Evolutionary conservation across 2,329 filamentous ascomycete genomes (phyloP), one percentile per base, ranked within the genome.

Genomic region (Hymenoscyphus linearis): DNA sequence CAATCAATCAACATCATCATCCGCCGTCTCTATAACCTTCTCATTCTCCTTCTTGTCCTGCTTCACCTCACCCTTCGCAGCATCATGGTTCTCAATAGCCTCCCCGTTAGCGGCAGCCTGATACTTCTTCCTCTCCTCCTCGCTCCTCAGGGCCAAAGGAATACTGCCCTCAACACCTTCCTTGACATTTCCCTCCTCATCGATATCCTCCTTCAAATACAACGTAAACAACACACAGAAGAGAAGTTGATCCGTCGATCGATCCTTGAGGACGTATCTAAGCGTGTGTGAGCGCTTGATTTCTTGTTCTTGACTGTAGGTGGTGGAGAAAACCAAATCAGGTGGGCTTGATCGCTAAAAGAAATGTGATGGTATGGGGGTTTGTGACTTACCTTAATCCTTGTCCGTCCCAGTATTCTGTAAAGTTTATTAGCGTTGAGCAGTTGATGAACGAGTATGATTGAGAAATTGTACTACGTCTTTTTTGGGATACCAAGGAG

Each of bases 241-340:
- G 68, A 96, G 90, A 16, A 90, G 82, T 36, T 90, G 83, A 55
- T 84, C 84, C 0, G 90, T 93, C 25, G 80, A 75, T 63, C 85
- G 85, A 75, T 97, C 90, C 72, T 93, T 93, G 71, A 98, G 82
- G 62, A 96, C 91, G 76, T 98, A 97, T 82, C 93, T 93, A 77
- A 96, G 84, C 68, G 86, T 82, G 77, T 96, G 90, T 79, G 90
- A 88, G 80, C 89, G 90, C 67, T 72, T 73, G 44, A 50, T 50
- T 50, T 50, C 18, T 50, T 50, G 44, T 26, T 50, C 44, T 50
- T 18, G 22, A 50, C 44, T 50, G 44, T 22, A 50, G 44, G 60
- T 67, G 67, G 37, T 65, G 63, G 68, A 64, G 67, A 40, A 57
- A 76, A 75, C 55, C 9, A 25, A 37, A 40, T 16, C 34, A 56